Base-by-base conservation (phyloP, 257 asterid genomes). In the Penstemon newberryi region DNA sequence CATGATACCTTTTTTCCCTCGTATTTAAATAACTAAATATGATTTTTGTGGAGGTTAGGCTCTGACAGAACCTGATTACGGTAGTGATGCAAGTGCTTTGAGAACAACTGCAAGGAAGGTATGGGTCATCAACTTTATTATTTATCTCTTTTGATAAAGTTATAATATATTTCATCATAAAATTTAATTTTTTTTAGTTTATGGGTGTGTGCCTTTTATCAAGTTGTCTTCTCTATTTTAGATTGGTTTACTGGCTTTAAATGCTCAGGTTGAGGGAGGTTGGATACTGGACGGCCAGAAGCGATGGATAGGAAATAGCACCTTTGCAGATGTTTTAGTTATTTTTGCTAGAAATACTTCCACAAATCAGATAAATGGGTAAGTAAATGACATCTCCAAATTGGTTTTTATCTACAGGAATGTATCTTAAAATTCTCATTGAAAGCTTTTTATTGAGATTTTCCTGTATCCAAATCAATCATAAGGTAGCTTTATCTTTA, bases 301-400 rank as follows among this genome's bases (percentile, higher is more conserved):
- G 66, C 96, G 99, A 51, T 94, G 99, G 99, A 91, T 91, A 78
- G 99, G 99, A 67, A 91, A 94, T 82, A 85, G 96, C 83, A 89
- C 99, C 40, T 94, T 94, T 73, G 99, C 99, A 1, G 96, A 94
- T 76, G 67, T 94, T 67, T 66, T 91, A 79, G 76, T 94, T 73
- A 79, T 94, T 58, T 94, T 91, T 76, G 99, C 97, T 59, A 86
- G 96, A 77, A 87, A 87, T 79, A 80, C 85, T 57, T 3, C 79
- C 64, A 80, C 94, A 54, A 89, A 89, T 83, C 95, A 91, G 82
- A 94, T 91, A 65, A 91, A 94, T 66, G 96, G 93, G 99, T 89
- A 71, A 71, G 87, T 68, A 5, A 40, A 39, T 54, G 51, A 15
- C 33, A n/a, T 11, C 65, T 15, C 9, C 11, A 46, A 44, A 58